Conservation (phyloP, 352 stramenopile species). For the Globisporangium recalcitrans region DNA sequence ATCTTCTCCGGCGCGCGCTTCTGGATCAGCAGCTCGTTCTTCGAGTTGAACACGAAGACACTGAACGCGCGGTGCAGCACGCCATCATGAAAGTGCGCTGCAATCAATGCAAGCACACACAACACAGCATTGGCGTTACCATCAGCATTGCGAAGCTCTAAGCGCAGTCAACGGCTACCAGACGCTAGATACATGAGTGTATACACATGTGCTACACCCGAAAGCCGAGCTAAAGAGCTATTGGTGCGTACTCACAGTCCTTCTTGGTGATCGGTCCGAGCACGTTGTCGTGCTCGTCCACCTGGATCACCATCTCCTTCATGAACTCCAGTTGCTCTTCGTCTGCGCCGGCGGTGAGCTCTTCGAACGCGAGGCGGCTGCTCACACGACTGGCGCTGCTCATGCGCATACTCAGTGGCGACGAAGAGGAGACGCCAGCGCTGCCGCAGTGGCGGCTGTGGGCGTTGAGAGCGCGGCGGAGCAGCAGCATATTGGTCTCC, state of each 20-base stretch:
- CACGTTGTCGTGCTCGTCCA: conserved; percentile 80
- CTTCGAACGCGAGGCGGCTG: conserved; percentile 46
- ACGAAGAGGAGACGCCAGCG: conserved; percentile 10
- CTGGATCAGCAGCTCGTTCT: conserved; percentile 83
- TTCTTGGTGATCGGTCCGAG: conserved; percentile 86
- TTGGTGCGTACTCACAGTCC: conserved; percentile 47
- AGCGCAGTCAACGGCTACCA: background rate
- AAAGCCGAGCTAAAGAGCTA: background rate
- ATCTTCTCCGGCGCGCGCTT: conserved; percentile 96
- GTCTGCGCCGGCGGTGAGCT: conserved; percentile 65
- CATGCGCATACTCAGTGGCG: conserved; percentile 11
- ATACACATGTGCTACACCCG: background rate
- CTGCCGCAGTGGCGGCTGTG: background rate
- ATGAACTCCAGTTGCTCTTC: conserved; percentile 84
- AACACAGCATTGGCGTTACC: background rate
- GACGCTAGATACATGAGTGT: background rate
- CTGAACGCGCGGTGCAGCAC: conserved; percentile 83
- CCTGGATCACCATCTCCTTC: conserved; percentile 88
- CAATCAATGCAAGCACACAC: background rate
- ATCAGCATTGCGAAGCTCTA: background rate
- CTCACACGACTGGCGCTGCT: conserved; percentile 5
- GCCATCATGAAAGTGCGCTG: conserved; percentile 72
- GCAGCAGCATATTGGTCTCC: conserved; percentile 5
- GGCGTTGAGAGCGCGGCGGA: conserved; percentile 7
- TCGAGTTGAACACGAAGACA: conserved; percentile 84